Evolutionary conservation across 345 rosid species (phyloP).

Genomic region (Corchorus olitorius): DNA sequence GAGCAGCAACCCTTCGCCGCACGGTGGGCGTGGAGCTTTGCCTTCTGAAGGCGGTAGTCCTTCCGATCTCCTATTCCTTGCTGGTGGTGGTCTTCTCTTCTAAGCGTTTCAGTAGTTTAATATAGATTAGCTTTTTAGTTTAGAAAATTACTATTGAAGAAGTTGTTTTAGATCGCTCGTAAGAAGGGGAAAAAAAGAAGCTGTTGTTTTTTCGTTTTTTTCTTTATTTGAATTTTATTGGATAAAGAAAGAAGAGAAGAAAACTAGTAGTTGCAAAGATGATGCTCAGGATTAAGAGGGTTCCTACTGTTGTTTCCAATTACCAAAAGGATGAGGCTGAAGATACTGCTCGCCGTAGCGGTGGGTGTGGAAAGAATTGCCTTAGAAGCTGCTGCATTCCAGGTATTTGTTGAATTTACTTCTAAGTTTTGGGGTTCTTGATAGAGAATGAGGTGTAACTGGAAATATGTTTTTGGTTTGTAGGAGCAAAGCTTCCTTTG

Average conservation of each 20-base stretch:
- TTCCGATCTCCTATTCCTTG: constrained; percentile 98
- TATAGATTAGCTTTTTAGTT: constrained; percentile 14
- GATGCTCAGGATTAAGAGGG: constrained; percentile 87
- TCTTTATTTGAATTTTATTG: constrained; percentile 18
- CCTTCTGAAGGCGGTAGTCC: constrained; percentile 99
- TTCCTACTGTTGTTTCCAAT: constrained; percentile 83
- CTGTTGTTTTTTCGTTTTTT: constrained; percentile 12
- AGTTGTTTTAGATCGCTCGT: neutral
- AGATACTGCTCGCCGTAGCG: constrained; percentile 50
- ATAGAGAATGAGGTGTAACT: neutral
- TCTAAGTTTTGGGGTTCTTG: neutral
- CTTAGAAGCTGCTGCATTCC: constrained; percentile 66
- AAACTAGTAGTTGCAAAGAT: constrained; percentile 20
- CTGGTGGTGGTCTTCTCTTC: constrained; percentile 79
- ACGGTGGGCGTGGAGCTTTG: constrained; percentile 99
- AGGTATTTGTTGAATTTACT: constrained; percentile 41
- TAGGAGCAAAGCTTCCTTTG: constrained; percentile 77
- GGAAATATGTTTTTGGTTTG: constrained; percentile 9
- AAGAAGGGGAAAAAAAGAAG: neutral
- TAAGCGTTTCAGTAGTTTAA: constrained; percentile 10
- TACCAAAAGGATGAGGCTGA: constrained; percentile 76
- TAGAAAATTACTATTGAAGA: neutral
- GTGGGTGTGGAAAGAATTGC: constrained; percentile 86
- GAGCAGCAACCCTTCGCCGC: constrained; percentile 94
- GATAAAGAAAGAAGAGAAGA: constrained; percentile 20